A percentile compares a stretch with the other conserved stretches of the same genome.
These are phyloP conservation scores for Sphenostylis stenocarpa DNA, from an alignment of 306 rosid genomes.

Conservation along the genomic window DNA sequence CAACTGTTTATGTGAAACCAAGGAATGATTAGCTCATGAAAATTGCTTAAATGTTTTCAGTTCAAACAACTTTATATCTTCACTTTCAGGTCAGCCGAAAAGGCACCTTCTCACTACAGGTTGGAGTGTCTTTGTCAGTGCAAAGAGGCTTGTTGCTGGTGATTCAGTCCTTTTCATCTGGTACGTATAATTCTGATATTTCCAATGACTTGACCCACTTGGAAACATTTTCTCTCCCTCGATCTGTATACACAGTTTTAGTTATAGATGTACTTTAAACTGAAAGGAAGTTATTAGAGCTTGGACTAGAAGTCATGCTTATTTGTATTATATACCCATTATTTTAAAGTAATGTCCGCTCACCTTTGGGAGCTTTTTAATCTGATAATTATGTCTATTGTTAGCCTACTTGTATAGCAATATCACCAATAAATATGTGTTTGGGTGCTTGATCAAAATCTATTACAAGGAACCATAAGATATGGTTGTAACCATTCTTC, in stretches of 20 bases:
- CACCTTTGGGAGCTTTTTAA: conserved; percentile 11
- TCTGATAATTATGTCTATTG: background rate
- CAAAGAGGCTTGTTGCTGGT: conserved; percentile 80
- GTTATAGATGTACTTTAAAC: background rate
- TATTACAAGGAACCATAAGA: background rate
- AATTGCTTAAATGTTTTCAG: background rate
- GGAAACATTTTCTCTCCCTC: background rate
- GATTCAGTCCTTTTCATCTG: conserved; percentile 78
- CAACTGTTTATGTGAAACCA: background rate
- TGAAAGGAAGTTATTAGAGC: background rate
- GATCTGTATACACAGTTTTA: background rate
- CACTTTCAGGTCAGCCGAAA: conserved; percentile 68
- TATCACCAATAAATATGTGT: background rate
- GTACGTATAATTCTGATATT: conserved; percentile 33
- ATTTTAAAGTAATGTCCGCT: background rate
- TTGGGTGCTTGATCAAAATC: background rate
- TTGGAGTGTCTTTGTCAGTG: conserved; percentile 78
- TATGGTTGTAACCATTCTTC: background rate
- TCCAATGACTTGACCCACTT: background rate
- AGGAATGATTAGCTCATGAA: background rate
- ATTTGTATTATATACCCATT: background rate
- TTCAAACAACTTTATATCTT: conserved; percentile 12
- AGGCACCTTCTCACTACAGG: conserved; percentile 84
- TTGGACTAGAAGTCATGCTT: background rate
- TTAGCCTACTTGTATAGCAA: background rate